Percentiles rank a stretch among this genome's conserved stretches.
phyloP scores from a whole-genome alignment of 345 rosid species.

The Salix brachista region DNA sequence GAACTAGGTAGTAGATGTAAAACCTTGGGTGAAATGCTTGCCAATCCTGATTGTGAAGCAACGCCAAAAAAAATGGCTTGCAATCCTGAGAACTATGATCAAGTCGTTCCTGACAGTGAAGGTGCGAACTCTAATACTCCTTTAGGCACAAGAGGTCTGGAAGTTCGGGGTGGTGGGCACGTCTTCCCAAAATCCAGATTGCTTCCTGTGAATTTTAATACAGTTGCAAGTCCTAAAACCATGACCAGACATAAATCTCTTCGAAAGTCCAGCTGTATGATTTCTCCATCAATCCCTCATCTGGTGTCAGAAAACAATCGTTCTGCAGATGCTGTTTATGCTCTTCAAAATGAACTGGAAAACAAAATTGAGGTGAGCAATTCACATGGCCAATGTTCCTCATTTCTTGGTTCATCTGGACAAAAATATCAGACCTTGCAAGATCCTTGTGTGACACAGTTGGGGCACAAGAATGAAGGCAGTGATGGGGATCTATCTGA shows the following conservation, averaged over 20 bases:
- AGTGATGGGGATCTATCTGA: conserved; percentile 3
- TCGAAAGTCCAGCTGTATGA: conserved; percentile 4
- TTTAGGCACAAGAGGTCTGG: conserved; percentile 13
- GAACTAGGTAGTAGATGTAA: conserved; percentile 17
- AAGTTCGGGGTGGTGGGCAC: conserved; percentile 7
- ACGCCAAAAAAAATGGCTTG: neutral
- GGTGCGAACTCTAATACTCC: conserved; percentile 3
- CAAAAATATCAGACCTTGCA: neutral
- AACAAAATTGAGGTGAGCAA: conserved; percentile 11
- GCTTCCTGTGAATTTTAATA: conserved; percentile 9
- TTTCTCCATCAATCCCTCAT: conserved; percentile 3
- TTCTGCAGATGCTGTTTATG: neutral
- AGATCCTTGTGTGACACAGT: neutral
- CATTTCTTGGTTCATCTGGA: conserved; percentile 5
- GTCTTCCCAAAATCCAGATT: conserved; percentile 13
- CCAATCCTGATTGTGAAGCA: conserved; percentile 12
- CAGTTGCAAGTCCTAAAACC: conserved; percentile 1
- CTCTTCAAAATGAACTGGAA: conserved; percentile 6
- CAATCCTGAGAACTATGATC: conserved; percentile 11
- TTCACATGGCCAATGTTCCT: conserved; percentile 4
- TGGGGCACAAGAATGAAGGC: conserved; percentile 7
- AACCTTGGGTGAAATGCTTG: conserved; percentile 31
- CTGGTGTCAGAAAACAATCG: conserved; percentile 3
- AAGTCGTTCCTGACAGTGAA: neutral
- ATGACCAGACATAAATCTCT: conserved; percentile 9